phyloP scores from a whole-genome alignment of 2,329 filamentous ascomycete genomes.

The Aspergillus sojae region DNA sequence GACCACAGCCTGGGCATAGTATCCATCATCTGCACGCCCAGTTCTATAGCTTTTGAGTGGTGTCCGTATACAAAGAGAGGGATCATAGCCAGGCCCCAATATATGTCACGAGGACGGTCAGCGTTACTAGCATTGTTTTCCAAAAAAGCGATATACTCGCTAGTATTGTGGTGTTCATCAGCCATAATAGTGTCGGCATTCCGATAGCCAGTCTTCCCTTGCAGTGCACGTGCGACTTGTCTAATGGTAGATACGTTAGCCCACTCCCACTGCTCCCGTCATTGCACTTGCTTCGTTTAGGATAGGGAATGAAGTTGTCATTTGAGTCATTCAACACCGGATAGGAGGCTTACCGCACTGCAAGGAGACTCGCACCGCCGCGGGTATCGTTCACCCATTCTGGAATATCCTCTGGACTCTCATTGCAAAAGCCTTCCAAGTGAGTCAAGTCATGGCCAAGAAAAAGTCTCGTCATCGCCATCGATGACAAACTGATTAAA shows the following conservation, averaged over 20 bases:
- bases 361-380: slow-evolving; percentile 60
- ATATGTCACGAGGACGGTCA: slow-evolving; percentile 58
- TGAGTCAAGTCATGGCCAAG: slow-evolving; percentile 61
- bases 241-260: slow-evolving; percentile 22
- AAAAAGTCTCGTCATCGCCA: slow-evolving; percentile 59
- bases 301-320: neutral
- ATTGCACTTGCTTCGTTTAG: neutral
- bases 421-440: slow-evolving; percentile 59
- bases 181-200: slow-evolving; percentile 53
- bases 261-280: neutral
- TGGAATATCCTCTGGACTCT: slow-evolving; percentile 59
- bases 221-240: slow-evolving; percentile 61
- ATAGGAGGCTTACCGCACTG: slow-evolving; percentile 42
- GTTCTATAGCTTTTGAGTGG: slow-evolving; percentile 46
- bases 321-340: neutral
- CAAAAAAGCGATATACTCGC: slow-evolving; percentile 52
- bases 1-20: slow-evolving; percentile 51
- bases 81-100: slow-evolving; percentile 53
- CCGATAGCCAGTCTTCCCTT: slow-evolving; percentile 61
- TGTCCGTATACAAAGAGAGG: slow-evolving; percentile 52
- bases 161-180: slow-evolving; percentile 57
- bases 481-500: slow-evolving; percentile 61
- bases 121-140: slow-evolving; percentile 51
- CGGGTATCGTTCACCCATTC: slow-evolving; percentile 61
- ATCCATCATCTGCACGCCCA: slow-evolving; percentile 44